A percentile compares a stretch with the other conserved stretches of the same genome.
Conservation (phyloP, 2,329 filamentous ascomycete genomes). For the Trichophyton benhamiae region DNA sequence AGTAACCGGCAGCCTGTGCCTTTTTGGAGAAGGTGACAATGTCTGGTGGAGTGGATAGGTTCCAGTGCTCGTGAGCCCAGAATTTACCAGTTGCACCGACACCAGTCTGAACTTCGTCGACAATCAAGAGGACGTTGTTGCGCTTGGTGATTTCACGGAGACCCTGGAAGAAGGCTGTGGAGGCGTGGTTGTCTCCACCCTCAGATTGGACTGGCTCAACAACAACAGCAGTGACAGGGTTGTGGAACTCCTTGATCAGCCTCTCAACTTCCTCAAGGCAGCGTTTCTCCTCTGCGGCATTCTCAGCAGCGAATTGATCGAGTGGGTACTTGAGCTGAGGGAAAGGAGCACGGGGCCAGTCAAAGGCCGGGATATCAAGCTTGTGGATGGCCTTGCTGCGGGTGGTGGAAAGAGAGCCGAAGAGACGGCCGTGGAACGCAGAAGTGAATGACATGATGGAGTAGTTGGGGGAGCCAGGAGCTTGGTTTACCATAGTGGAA, state of each 20-base stretch:
- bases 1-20: constrained; percentile 86
- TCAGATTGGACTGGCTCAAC: constrained; percentile 90
- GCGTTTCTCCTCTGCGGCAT: constrained; percentile 66
- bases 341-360: constrained; percentile 88
- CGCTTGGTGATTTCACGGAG: constrained; percentile 63
- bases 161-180: constrained; percentile 71
- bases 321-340: constrained; percentile 77
- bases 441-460: constrained; percentile 83
- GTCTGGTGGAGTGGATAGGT: constrained; percentile 64
- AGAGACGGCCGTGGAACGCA: constrained; percentile 81
- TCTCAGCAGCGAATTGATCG: constrained; percentile 65
- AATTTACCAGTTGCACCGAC: constrained; percentile 87
- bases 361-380: constrained; percentile 84
- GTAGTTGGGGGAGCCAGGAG: constrained; percentile 63
- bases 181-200: constrained; percentile 89
- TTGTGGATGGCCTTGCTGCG: constrained; percentile 92
- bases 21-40: constrained; percentile 96
- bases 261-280: constrained; percentile 74
- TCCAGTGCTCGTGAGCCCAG: constrained; percentile 96
- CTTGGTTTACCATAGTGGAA: constrained; percentile 68
- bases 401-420: constrained; percentile 76
- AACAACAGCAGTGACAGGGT: constrained; percentile 67
- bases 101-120: constrained; percentile 89
- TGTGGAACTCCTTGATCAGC: constrained; percentile 65
- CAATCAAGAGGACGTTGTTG: constrained; percentile 64